Evolutionary conservation across 345 rosid species (phyloP).

Genomic region (Clausena lansium): DNA sequence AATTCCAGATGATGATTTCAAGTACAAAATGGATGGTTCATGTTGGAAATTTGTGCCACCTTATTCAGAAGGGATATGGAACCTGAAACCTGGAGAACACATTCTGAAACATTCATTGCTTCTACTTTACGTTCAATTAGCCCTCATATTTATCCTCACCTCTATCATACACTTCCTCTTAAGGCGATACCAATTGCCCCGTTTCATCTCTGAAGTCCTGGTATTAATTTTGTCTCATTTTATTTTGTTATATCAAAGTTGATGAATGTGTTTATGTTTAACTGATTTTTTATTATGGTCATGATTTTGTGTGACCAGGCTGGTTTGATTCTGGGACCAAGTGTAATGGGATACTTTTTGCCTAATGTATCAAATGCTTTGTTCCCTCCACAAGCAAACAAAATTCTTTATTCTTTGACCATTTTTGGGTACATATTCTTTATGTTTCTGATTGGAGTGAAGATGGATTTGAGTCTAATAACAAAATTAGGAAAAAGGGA

Average conservation of each 20-base stretch:
- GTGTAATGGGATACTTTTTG: conserved; percentile 13
- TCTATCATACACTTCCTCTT: conserved; percentile 13
- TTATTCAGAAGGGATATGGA: conserved; percentile 28
- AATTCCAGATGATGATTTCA: neutral
- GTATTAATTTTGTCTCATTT: conserved; percentile 8
- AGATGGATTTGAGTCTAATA: conserved; percentile 26
- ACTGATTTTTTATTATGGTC: neutral
- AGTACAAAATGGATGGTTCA: conserved; percentile 11
- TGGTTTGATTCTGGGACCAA: conserved; percentile 32
- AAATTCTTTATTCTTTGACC: conserved; percentile 11
- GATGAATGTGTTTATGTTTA: neutral
- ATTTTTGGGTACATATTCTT: conserved; percentile 29
- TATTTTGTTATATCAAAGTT: too few species aligned
- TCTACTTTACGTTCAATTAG: conserved; percentile 24
- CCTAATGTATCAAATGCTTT: neutral
- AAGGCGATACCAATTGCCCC: conserved; percentile 21
- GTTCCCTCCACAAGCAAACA: conserved; percentile 21
- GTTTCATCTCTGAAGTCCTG: conserved; percentile 31
- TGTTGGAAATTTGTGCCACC: conserved; percentile 18
- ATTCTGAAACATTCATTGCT: conserved; percentile 23
- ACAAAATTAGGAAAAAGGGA: conserved; percentile 15
- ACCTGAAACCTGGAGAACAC: neutral
- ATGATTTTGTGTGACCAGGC: conserved; percentile 22
- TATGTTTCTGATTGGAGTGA: conserved; percentile 30
- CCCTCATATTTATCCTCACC: conserved; percentile 6